Percentiles rank a stretch among this genome's conserved stretches.
Evolutionary conservation across 1,284 basidiomycete genomes (phyloP).

Genomic region (Calocybe gambosa): DNA sequence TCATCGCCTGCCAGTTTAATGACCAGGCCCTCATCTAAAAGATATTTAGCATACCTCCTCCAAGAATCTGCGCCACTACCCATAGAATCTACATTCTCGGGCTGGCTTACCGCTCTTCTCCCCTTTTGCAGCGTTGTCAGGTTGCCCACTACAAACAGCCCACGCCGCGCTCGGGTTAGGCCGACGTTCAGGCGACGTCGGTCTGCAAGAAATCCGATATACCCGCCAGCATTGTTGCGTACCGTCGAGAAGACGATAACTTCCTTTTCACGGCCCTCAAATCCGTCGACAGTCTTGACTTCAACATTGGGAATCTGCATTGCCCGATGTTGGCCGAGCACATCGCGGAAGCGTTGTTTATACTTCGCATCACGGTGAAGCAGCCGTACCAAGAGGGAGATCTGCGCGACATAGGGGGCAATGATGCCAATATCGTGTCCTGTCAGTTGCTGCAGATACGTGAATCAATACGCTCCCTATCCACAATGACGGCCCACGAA

Average conservation of each 20-base stretch:
- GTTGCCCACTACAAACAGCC: slow-evolving; percentile 78
- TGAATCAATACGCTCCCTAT: slow-evolving; percentile 7
- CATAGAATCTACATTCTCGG: slow-evolving; percentile 10
- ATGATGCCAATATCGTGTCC: slow-evolving; percentile 83
- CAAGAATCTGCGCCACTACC: slow-evolving; percentile 52
- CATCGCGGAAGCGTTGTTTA: slow-evolving; percentile 43
- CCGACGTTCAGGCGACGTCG: slow-evolving; percentile 83
- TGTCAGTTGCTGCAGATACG: slow-evolving; percentile 42
- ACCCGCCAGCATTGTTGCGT: slow-evolving; percentile 66
- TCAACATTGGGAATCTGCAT: slow-evolving; percentile 64
- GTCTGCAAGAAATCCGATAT: slow-evolving; percentile 90
- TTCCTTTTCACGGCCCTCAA: slow-evolving; percentile 90
- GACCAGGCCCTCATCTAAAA: slow-evolving; percentile 46
- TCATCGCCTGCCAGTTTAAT: slow-evolving; percentile 39
- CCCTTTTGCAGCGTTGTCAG: slow-evolving; percentile 60
- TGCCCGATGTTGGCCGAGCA: slow-evolving; percentile 61
- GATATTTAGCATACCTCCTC: slow-evolving; percentile 52
- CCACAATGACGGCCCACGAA: slow-evolving; percentile 27
- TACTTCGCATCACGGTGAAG: slow-evolving; percentile 50
- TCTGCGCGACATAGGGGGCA: slow-evolving; percentile 82
- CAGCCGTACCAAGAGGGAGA: slow-evolving; percentile 60
- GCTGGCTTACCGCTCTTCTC: slow-evolving; percentile 25
- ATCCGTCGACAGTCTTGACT: slow-evolving; percentile 88
- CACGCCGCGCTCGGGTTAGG: slow-evolving; percentile 79
- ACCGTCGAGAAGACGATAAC: slow-evolving; percentile 90